phyloP scores from a whole-genome alignment of 2,329 filamentous ascomycete genomes.

The Cylindrodendrum hubeiense region DNA sequence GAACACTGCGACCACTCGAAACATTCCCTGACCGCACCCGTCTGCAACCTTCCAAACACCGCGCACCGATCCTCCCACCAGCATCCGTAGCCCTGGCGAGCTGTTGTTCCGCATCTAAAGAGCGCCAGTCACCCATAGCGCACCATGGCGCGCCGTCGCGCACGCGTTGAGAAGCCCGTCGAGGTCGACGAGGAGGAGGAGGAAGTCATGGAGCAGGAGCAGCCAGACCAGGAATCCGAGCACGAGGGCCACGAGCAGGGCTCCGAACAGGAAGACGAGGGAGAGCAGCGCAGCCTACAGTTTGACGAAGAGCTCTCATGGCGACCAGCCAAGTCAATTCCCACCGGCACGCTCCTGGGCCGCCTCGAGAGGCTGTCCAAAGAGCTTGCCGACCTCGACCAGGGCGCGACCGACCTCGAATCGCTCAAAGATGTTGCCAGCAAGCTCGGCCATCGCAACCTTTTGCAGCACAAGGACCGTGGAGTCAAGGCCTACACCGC shows the following conservation, averaged over 20 bases:
- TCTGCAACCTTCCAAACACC: constrained; percentile 16
- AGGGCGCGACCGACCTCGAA: constrained; percentile 86
- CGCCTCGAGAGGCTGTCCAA: constrained; percentile 84
- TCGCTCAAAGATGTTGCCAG: constrained; percentile 88
- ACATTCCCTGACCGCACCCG: constrained; percentile 21
- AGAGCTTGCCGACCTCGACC: constrained; percentile 87
- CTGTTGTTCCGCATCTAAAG: background rate
- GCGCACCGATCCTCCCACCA: constrained; percentile 8
- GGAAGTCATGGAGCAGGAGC: constrained; percentile 41
- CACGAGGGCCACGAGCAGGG: constrained; percentile 29
- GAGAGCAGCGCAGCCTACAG: constrained; percentile 63
- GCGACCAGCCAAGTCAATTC: constrained; percentile 90
- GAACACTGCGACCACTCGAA: constrained; percentile 33
- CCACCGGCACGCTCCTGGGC: constrained; percentile 83
- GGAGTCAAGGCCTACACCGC: constrained; percentile 92
- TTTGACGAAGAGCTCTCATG: constrained; percentile 92
- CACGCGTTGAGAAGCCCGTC: constrained; percentile 48
- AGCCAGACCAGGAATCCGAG: constrained; percentile 38
- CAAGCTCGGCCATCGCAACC: constrained; percentile 83
- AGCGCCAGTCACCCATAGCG: constrained; percentile 28
- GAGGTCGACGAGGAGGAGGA: constrained; percentile 48
- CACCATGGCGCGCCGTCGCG: constrained; percentile 54
- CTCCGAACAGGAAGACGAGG: constrained; percentile 41
- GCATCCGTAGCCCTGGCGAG: background rate
- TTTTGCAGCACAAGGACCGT: constrained; percentile 91